Base-by-base conservation (phyloP, 169 alveolate genomes). In the Theileria luwenshuni region DNA sequence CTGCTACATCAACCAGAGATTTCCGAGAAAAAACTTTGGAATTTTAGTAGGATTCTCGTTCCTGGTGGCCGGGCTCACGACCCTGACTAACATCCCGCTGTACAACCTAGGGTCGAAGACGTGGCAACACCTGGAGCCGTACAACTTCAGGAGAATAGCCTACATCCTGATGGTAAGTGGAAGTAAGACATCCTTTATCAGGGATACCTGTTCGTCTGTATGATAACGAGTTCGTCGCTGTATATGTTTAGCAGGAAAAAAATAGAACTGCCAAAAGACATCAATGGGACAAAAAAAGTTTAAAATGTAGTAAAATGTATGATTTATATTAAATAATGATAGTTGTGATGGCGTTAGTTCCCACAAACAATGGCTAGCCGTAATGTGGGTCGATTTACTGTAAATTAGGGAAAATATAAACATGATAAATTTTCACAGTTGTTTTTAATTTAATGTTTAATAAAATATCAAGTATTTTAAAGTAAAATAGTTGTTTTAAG, bases 61-160 rank as follows among this genome's bases (percentile, higher is more conserved):
- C 60, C 68, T 52, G 15, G 0, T 47, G 7, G 86, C 86, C 0
- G 86, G 86, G 17, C 28, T 52, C 32, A 47, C 33, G 12, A 19
- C 72, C 19, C 74, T 77, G 38, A 32, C 62, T 0, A 77, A 71
- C 74, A 69, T 69, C n/a, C 75, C 86, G 28, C 64, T 69, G 15
- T 77, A 77, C 59, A 60, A 69, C 68, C 54, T 30, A 43, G 75
- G 84, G 1, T 28, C 61, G 60, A 62, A 58, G 25, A 23, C 27
- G 33, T 21, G 25, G 70, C 49, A 63, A 10, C 59, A 62, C 59
- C 13, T 47, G 8, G 17, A 13, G 12, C 63, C 76, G 35, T 62
- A 72, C 65, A 62, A 65, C 62, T 77, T 77, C 83, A 69, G 80
- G 52, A 77, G 81, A 3, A 27, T 71, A 15, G 23, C 86, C 7